Base-by-base conservation (phyloP, 1,284 basidiomycete genomes). In the Cryptococcus sp. region DNA sequence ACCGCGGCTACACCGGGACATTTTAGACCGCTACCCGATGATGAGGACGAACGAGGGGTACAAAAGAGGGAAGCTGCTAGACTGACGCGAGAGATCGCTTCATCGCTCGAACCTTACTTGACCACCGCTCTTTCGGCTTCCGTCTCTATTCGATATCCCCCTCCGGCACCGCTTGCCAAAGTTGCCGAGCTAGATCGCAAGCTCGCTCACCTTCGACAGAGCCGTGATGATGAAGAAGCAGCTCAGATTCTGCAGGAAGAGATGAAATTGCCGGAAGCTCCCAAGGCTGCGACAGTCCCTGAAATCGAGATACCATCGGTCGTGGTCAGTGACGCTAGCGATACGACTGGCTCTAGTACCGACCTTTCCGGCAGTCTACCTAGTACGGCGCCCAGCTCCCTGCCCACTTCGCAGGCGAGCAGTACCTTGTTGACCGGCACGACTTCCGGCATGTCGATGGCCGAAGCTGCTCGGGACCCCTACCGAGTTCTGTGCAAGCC, bases 121-220 rank as follows among this genome's bases (percentile, higher is more conserved):
- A 83, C 78, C 54, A 92, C 88, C 0, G 88, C 91, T 61, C 86
- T 96, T 22, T 94, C 91, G 1, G 88, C 91, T 31, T 94, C 91
- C 5, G 87, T 91, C 0, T 89, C 90, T 0, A 78, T 97, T 37
- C 83, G 88, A 11, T 92, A 94, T 69, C 86, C 86, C 13, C 91
- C 92, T 14, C 93, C 93, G 1, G 85, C 88, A 63, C 87, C 91
- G 2, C 82, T 98, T 31, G 79, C 83, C 3, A 81, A 82, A 54
- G 92, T 97, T 88, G 88, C 88, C 61, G 84, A 89, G 59, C 78
- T 94, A 9, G 90, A 94, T 62, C 82, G 85, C 25, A 80, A 83
- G 52, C 79, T 94, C 18, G 76, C 80, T 24, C 78, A 79, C 39
- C 80, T 85, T 7, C 86, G 87, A 56, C 78, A 79, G 43, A 82